Conservation (phyloP, 208 protist species). For the Trichomonas tenax region DNA sequence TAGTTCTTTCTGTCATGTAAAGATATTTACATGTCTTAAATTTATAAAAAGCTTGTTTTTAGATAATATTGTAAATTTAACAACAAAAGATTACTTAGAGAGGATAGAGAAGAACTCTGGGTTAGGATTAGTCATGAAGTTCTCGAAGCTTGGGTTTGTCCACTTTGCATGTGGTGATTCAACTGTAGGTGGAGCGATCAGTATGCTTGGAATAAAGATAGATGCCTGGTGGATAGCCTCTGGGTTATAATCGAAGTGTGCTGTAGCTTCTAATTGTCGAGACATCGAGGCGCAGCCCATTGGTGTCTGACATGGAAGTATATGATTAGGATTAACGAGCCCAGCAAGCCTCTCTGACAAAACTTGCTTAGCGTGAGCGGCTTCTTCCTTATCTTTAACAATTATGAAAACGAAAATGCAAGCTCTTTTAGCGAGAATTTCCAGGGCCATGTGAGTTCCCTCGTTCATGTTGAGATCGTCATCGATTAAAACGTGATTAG, state of each 20-base stretch:
- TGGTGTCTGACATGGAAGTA: background rate
- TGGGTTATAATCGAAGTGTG: background rate
- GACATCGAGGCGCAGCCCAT: background rate
- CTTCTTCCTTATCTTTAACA: conserved; percentile 6
- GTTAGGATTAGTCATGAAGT: background rate
- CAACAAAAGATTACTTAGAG: no score
- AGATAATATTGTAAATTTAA: no score
- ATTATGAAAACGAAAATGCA: background rate
- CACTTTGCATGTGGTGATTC: background rate
- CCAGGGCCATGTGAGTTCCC: background rate
- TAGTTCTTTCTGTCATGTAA: no score
- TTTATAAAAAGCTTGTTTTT: no score
- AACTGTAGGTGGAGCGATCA: background rate
- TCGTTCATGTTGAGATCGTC: background rate
- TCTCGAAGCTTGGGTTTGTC: background rate
- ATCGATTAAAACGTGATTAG: background rate
- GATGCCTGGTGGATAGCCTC: background rate
- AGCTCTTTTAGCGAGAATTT: background rate
- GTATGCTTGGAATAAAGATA: background rate
- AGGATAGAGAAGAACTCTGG: background rate
- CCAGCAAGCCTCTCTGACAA: background rate
- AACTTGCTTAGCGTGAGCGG: background rate
- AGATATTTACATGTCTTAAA: no score
- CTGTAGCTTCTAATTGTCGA: background rate
- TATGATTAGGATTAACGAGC: background rate